Evolutionary conservation across 331 rosid species (phyloP).

Genomic region (Prunus yedoensis): DNA sequence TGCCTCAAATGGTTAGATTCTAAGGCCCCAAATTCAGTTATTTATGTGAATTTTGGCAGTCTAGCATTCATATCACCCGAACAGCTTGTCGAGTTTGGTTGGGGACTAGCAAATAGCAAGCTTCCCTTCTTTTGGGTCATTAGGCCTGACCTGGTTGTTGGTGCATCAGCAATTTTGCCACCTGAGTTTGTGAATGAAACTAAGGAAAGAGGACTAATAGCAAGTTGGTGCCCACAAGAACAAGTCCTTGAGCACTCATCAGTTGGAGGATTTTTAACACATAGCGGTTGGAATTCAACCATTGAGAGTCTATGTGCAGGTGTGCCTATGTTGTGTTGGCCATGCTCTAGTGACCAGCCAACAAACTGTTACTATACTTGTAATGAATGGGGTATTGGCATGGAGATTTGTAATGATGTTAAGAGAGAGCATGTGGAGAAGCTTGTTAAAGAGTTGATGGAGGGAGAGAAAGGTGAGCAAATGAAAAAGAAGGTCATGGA

Average conservation of each 20-base stretch:
- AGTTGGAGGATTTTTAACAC: neutral
- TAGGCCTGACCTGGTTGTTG: constrained; percentile 44
- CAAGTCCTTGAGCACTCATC: neutral
- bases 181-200: constrained; percentile 19
- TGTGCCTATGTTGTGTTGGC: constrained; percentile 3
- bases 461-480: constrained; percentile 8
- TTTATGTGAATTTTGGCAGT: constrained; percentile 57
- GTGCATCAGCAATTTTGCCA: constrained; percentile 27
- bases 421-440: neutral
- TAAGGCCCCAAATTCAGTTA: constrained; percentile 32
- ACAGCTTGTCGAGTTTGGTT: constrained; percentile 46
- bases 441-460: constrained; percentile 10
- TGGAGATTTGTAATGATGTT: constrained; percentile 28
- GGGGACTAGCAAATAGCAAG: constrained; percentile 55
- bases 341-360: constrained; percentile 29
- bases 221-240: constrained; percentile 4
- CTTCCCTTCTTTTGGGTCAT: constrained; percentile 47
- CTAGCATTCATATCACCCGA: constrained; percentile 25
- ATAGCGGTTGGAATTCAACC: constrained; percentile 13
- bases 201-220: constrained; percentile 15
- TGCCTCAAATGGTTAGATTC: constrained; percentile 51
- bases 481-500: neutral
- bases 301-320: neutral
- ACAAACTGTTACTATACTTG: constrained; percentile 28
- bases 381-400: constrained; percentile 39